Base-by-base conservation (phyloP, 2,329 filamentous ascomycete genomes). In the Exophiala aquamarina region DNA sequence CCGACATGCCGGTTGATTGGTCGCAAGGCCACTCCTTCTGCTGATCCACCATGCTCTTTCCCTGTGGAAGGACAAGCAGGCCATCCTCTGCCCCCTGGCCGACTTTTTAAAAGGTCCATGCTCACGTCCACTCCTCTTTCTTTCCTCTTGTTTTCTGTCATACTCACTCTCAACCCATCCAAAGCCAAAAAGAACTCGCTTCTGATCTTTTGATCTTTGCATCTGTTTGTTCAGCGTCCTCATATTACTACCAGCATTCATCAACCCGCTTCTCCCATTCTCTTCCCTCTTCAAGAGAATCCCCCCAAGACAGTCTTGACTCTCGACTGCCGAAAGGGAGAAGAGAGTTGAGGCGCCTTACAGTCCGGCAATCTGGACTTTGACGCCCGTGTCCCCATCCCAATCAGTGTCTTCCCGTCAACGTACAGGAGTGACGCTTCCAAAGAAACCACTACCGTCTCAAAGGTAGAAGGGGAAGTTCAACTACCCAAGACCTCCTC, bases 371-470 rank as follows among this genome's bases (percentile, higher is more conserved):
- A 59, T 49, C 59, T 61, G 59, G 59, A 61, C 56, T 61, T 61
- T 58, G 59, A 61, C 59, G 59, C 91, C 78, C 88, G 90, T 77
- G 88, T 96, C 77, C 89, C 92, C 81, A 93, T 97, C 77, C 92
- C 92, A 78, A 95, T 96, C 85, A 96, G 90, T 88, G 87, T 96
- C 87, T 96, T 97, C 84, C 92, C 92, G 80, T 95, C 90, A 75
- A 89, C 90, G 76, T 97, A 96, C 83, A 83, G 87, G 76, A 84
- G 79, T 80, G 81, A 83, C 76, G 77, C 78, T 76, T 77, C 78
- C 72, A 78, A 75, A 67, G 74, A 80, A 70, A 75, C 78, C 72
- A 83, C 83, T 73, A 59, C 57, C 54, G 75, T 81, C 64, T 84
- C 83, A 68, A 83, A 90, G 83, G 84, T 92, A 84, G 89, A 95